Percentiles rank a stretch among this genome's conserved stretches.
Evolutionary conservation across 768 basidiomycete species (phyloP).

Genomic region (Hericium coralloides): DNA sequence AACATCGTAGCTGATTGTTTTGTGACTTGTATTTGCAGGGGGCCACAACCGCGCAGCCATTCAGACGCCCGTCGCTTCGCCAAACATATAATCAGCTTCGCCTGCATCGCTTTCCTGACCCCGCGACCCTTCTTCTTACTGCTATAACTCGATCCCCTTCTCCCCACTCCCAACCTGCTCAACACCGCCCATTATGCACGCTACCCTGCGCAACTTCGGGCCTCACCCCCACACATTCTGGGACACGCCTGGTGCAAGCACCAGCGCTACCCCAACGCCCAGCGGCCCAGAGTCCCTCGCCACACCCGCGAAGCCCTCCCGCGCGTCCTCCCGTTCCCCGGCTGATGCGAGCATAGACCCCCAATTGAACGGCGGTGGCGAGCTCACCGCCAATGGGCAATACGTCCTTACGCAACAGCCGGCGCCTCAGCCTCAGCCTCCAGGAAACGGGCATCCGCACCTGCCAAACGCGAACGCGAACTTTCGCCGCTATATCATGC

Average conservation of each 20-base stretch:
- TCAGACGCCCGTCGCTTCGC: too few species aligned
- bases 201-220: slow-evolving; percentile 10
- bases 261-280: slow-evolving; percentile 13
- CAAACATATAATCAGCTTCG: too few species aligned
- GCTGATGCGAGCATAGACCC: not conserved
- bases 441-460: not conserved
- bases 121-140: too few species aligned
- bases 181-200: slow-evolving; percentile 5
- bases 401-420: not conserved
- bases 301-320: slow-evolving; percentile 9
- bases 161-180: too few species aligned
- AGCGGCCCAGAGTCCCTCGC: slow-evolving; percentile 6
- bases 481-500: not conserved
- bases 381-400: not conserved
- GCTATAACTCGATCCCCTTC: too few species aligned
- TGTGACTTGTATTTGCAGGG: too few species aligned
- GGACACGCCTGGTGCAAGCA: slow-evolving; percentile 16
- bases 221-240: slow-evolving; percentile 13
- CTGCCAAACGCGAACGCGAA: not conserved
- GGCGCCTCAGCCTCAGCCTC: not conserved
- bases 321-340: slow-evolving; percentile 2
- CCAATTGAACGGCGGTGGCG: not conserved
- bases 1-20: too few species aligned
- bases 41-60: too few species aligned
- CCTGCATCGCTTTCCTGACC: too few species aligned